Evolutionary conservation across 306 rosid genomes (phyloP).

Genomic region (Acacia crassicarpa): DNA sequence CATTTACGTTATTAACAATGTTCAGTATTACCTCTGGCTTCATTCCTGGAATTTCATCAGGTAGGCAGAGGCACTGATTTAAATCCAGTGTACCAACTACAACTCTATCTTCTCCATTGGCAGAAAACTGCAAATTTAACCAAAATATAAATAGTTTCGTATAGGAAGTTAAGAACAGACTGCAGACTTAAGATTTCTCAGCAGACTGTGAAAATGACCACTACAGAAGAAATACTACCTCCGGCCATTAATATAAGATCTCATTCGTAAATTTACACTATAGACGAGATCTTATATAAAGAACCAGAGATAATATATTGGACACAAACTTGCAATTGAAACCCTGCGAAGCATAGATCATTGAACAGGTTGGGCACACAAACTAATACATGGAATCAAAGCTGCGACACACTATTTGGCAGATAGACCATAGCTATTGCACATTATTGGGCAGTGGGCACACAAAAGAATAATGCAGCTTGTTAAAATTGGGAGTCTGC

Average conservation of each 20-base stretch:
- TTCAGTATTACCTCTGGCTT: slow-evolving; percentile 70
- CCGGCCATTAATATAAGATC: too few relatives aligned
- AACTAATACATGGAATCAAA: not conserved
- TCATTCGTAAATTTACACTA: too few relatives aligned
- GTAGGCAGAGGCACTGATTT: slow-evolving; percentile 81
- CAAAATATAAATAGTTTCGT: slow-evolving; percentile 10
- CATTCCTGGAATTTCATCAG: slow-evolving; percentile 81
- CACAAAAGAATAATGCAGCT: not conserved
- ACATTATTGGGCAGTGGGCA: too few relatives aligned
- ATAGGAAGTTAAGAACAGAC: not conserved
- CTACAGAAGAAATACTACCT: not conserved
- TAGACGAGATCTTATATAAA: too few relatives aligned
- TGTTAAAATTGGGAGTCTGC: not conserved
- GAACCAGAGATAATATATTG: too few relatives aligned
- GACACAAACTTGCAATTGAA: not conserved
- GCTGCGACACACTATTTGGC: not conserved
- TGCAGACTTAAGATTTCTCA: not conserved
- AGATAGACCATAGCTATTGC: not conserved
- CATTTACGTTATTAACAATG: not conserved
- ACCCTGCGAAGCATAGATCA: not conserved
- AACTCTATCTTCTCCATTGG: slow-evolving; percentile 68
- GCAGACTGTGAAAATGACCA: not conserved
- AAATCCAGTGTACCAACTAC: slow-evolving; percentile 84
- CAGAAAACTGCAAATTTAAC: slow-evolving; percentile 59
- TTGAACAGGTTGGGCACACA: not conserved